Percentiles rank a stretch among this genome's conserved stretches.
phyloP scores from a whole-genome alignment of 2,329 filamentous ascomycete genomes.

The Beauveria pseudobassiana region DNA sequence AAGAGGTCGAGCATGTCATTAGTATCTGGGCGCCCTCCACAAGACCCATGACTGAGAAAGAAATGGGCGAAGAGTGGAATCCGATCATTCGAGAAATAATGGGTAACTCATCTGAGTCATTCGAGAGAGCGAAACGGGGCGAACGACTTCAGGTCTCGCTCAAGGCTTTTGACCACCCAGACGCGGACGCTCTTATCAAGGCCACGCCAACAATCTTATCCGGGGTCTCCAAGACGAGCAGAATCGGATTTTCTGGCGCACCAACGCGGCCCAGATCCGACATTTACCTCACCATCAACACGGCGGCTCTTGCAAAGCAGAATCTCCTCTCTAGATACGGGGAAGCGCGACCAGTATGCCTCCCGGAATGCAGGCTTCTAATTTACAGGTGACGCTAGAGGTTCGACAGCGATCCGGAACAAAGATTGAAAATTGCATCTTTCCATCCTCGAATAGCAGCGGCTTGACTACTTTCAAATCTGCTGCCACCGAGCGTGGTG shows the following conservation, averaged over 20 bases:
- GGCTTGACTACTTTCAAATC: slow-evolving; percentile 84
- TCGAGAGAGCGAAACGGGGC: slow-evolving; percentile 63
- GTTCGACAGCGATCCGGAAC: slow-evolving; percentile 73
- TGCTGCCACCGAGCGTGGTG: slow-evolving; percentile 67
- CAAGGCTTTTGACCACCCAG: slow-evolving; percentile 66
- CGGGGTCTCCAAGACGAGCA: slow-evolving; percentile 70
- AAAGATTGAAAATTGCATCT: slow-evolving; percentile 82
- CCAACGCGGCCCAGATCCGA: slow-evolving; percentile 84
- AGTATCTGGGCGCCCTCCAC: slow-evolving; percentile 66
- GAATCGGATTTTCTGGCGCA: slow-evolving; percentile 89
- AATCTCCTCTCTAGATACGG: slow-evolving; percentile 57
- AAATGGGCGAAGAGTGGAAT: slow-evolving; percentile 58
- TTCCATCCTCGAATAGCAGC: slow-evolving; percentile 71
- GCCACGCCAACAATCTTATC: slow-evolving; percentile 83
- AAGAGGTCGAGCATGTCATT: slow-evolving; percentile 68
- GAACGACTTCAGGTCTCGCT: slow-evolving; percentile 75
- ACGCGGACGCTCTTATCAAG: slow-evolving; percentile 75
- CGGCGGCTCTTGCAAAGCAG: slow-evolving; percentile 71
- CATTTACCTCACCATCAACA: slow-evolving; percentile 83
- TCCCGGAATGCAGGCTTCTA: slow-evolving; percentile 54
- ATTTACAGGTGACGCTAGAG: slow-evolving; percentile 83
- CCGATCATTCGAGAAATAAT: slow-evolving; percentile 66
- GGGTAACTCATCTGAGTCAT: slow-evolving; percentile 64
- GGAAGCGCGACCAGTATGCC: slow-evolving; percentile 71
- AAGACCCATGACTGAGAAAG: slow-evolving; percentile 46